phyloP scores from a whole-genome alignment of 2,329 filamentous ascomycete genomes.

The Ophiostoma montium region DNA sequence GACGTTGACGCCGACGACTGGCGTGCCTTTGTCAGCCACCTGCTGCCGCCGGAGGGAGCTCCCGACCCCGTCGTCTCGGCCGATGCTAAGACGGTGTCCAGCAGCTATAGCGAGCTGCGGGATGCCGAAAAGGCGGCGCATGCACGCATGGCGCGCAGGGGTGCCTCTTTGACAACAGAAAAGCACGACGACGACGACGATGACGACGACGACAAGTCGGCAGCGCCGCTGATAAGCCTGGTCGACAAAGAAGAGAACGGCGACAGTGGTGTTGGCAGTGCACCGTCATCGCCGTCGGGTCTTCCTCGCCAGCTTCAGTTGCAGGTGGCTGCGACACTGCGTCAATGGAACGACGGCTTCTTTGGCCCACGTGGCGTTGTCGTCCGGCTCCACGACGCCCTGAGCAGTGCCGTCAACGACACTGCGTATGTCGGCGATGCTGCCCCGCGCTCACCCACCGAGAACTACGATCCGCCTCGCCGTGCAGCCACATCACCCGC shows the following conservation, averaged over 20 bases:
- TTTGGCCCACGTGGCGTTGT: constrained; percentile 35
- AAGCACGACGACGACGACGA: no score
- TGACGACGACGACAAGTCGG: constrained; percentile 14
- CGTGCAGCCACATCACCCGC: not conserved
- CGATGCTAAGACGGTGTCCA: not conserved
- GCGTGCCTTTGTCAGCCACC: constrained; percentile 43
- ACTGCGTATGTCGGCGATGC: not conserved
- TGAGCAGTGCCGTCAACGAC: constrained; percentile 6
- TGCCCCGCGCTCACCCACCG: no score
- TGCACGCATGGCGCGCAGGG: constrained; percentile 28
- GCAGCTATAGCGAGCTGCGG: not conserved
- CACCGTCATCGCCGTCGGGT: constrained; percentile 16
- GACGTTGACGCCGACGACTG: constrained; percentile 40
- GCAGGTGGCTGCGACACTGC: constrained; percentile 26
- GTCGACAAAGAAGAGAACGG: not conserved
- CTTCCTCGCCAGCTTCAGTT: constrained; percentile 5
- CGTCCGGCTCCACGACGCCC: constrained; percentile 22
- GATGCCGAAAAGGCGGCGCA: constrained; percentile 27
- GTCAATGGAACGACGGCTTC: constrained; percentile 44
- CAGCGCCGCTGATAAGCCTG: constrained; percentile 6
- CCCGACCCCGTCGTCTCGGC: no score
- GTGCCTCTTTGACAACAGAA: constrained; percentile 18
- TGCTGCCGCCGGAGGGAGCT: constrained; percentile 33
- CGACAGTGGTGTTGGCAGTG: not conserved
- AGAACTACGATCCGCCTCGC: no score